Conservation (phyloP, 805 yeast genomes). For the Yarrowia keelungensis region DNA sequence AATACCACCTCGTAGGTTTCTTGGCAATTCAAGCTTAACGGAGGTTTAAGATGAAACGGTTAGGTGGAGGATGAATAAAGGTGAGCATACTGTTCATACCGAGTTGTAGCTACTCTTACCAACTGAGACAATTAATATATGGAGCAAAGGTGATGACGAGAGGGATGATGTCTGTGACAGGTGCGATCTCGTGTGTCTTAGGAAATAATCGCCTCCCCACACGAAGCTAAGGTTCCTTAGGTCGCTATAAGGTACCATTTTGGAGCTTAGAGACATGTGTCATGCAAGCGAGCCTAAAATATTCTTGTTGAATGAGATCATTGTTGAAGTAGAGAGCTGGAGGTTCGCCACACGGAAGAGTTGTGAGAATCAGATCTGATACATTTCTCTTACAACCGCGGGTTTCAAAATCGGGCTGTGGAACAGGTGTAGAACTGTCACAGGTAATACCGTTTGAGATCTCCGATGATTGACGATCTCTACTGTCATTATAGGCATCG, state of each 20-base stretch:
- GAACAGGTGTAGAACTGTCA: too few species aligned
- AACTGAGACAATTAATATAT: neutral
- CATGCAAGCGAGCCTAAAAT: slow-evolving; percentile 2
- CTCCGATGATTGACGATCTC: neutral
- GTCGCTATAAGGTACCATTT: slow-evolving; percentile 19
- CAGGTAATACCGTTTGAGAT: neutral
- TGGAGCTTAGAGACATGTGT: neutral
- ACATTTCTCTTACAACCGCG: slow-evolving; percentile 3
- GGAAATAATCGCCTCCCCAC: slow-evolving; percentile 13
- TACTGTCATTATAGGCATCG: neutral
- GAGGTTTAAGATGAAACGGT: slow-evolving; percentile 23
- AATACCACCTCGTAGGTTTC: neutral
- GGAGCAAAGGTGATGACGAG: too few species aligned
- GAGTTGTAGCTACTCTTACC: too few species aligned
- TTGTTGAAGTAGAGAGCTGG: neutral
- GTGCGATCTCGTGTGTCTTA: neutral
- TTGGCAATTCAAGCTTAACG: slow-evolving; percentile 21
- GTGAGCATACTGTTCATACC: neutral
- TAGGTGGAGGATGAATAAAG: neutral
- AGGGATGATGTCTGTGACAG: neutral
- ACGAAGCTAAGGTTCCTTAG: neutral
- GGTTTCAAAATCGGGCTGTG: neutral
- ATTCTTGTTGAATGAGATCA: neutral
- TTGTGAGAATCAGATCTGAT: neutral
- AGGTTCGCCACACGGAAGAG: too few species aligned